phyloP scores from a whole-genome alignment of 2,329 filamentous ascomycete species.

The Stachybotrys echinatus region DNA sequence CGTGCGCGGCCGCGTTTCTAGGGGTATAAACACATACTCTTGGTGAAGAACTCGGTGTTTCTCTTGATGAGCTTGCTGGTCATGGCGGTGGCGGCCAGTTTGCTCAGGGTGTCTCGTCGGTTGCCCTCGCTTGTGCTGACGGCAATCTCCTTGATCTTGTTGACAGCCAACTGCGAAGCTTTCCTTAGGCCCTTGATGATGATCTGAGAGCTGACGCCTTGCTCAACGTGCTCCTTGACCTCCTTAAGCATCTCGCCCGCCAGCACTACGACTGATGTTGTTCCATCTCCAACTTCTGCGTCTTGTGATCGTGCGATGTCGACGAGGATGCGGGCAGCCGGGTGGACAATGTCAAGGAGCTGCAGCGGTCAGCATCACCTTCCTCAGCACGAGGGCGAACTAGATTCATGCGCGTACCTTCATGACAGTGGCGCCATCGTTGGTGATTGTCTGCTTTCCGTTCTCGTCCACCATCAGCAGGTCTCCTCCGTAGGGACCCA shows the following conservation, averaged over 20 bases:
- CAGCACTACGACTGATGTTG: slow-evolving; percentile 92
- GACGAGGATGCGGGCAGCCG: slow-evolving; percentile 92
- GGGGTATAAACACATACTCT: slow-evolving; percentile 57
- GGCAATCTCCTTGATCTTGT: slow-evolving; percentile 98
- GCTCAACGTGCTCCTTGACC: slow-evolving; percentile 91
- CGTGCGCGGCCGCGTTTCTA: slow-evolving; percentile 1
- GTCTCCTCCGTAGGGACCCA: slow-evolving; percentile 96
- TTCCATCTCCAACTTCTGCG: slow-evolving; percentile 96
- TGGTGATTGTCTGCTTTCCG: slow-evolving; percentile 95
- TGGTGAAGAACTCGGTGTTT: slow-evolving; percentile 95
- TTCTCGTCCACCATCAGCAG: slow-evolving; percentile 93
- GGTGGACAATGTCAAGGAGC: slow-evolving; percentile 98
- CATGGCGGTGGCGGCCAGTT: slow-evolving; percentile 94
- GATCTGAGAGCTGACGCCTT: slow-evolving; percentile 93
- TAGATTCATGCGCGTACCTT: slow-evolving; percentile 54
- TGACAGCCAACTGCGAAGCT: slow-evolving; percentile 85
- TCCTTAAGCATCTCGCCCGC: slow-evolving; percentile 98
- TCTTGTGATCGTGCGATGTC: slow-evolving; percentile 99
- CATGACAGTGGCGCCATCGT: slow-evolving; percentile 99
- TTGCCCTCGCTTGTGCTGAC: slow-evolving; percentile 78
- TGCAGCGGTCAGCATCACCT: slow-evolving; percentile 25
- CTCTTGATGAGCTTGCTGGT: slow-evolving; percentile 99
- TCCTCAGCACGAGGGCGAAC: background rate
- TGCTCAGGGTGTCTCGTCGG: slow-evolving; percentile 80
- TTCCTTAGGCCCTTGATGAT: slow-evolving; percentile 95